Evolutionary conservation across 306 rosid genomes (phyloP), one percentile per base, ranked within the genome.

Genomic region (Vigna angularis): DNA sequence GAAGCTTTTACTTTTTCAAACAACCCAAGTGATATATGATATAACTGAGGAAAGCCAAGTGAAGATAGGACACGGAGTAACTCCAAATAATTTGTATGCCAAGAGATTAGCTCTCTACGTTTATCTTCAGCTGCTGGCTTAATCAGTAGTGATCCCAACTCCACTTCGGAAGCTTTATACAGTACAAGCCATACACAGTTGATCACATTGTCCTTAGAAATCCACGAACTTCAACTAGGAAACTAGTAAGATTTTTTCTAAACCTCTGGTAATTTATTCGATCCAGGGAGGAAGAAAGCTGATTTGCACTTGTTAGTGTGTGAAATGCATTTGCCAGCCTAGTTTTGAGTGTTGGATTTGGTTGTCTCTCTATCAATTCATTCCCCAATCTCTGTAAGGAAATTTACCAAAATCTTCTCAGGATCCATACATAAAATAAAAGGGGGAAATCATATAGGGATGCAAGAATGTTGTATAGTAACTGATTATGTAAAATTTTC

Each of bases 171-270:
- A 76, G 77, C 67, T 70, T 36, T 65, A 64, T 63, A 80, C 75
- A 75, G 72, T 44, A 56, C 40, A 66, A 28, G 28, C 76, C 82
- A 76, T 62, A 30, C 38, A 53, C 28, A 38, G 56, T 48, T 42
- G 24, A 66, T 92, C 91, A 92, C 92, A 80, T 81, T n/a, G 91
- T 92, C 82, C 90, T 83, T 85, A 91, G 68, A 85, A 95, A 92
- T 17, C 98, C 98, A 57, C 96, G 89, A 79, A 95, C 98, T 66
- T 95, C 98, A 22, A 88, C 82, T 59, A 95, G 86, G 88, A 95
- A 92, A 75, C 48, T 83, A 48, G 16, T 85, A 14, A 95, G 88
- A 87, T 92, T 95, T 88, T 95, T 95, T 87, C 98, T 85, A 66
- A 95, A 92, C 76, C 92, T 86, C 72, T 95, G 97, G 83, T 83